Evolutionary conservation across 2,329 filamentous ascomycete genomes (phyloP).

Genomic region (Plenodomus biglobosus): DNA sequence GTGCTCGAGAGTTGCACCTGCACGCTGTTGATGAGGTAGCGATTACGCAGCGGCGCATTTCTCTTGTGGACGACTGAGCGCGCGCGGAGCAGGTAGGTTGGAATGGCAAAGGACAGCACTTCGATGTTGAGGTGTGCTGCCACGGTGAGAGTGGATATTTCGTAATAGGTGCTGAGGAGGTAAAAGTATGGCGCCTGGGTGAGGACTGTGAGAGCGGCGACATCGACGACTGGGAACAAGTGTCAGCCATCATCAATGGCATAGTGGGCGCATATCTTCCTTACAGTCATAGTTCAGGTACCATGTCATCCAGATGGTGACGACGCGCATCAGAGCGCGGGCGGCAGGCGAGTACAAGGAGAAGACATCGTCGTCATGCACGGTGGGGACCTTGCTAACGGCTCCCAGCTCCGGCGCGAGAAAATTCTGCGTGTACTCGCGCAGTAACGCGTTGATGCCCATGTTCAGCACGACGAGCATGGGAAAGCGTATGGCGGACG

Average conservation of each 20-base stretch:
- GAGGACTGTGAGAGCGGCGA: slow-evolving; percentile 56
- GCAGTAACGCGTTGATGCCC: slow-evolving; percentile 64
- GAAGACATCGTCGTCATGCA: slow-evolving; percentile 57
- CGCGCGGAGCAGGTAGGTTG: slow-evolving; percentile 73
- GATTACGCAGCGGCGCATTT: slow-evolving; percentile 49
- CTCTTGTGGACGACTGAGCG: slow-evolving; percentile 65
- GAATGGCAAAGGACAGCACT: slow-evolving; percentile 66
- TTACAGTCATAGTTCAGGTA: slow-evolving; percentile 71
- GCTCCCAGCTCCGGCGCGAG: slow-evolving; percentile 66
- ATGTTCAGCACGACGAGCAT: slow-evolving; percentile 58
- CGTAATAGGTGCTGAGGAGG: slow-evolving; percentile 77
- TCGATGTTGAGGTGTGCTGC: slow-evolving; percentile 67
- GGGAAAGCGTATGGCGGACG: slow-evolving; percentile 43
- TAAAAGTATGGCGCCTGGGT: slow-evolving; percentile 75
- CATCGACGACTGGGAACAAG: slow-evolving; percentile 41
- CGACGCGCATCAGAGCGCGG: slow-evolving; percentile 59
- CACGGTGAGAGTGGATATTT: slow-evolving; percentile 63
- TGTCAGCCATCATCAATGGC: neutral
- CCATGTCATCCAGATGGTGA: slow-evolving; percentile 74
- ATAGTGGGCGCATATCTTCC: slow-evolving; percentile 13
- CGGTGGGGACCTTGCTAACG: slow-evolving; percentile 63
- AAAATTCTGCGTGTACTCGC: slow-evolving; percentile 62
- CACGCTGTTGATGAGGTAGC: slow-evolving; percentile 45
- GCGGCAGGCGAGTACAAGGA: slow-evolving; percentile 55
- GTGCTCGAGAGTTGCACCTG: slow-evolving; percentile 59